These are phyloP conservation scores for Oropetium thomaeum DNA, from an alignment of 176 grass and related monocot species.

Conservation along the genomic window DNA sequence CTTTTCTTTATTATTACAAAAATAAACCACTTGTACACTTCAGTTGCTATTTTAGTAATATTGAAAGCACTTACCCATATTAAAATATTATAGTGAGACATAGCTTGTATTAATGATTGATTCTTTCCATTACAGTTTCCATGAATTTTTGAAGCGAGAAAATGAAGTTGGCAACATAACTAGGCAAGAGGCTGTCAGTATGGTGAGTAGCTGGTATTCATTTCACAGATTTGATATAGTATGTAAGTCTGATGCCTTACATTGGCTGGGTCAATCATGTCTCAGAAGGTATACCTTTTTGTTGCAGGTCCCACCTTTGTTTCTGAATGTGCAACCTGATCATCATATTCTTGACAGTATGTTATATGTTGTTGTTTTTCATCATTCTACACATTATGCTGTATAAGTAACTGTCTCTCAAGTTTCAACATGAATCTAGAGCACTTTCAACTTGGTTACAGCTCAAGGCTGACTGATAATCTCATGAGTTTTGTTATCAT, in stretches of 20 bases:
- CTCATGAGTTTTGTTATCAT: constrained; percentile 39
- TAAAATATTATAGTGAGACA: constrained; percentile 19
- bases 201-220: constrained; percentile 60
- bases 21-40: neutral
- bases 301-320: constrained; percentile 89
- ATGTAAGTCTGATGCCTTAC: constrained; percentile 28
- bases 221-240: neutral
- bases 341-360: constrained; percentile 98
- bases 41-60: neutral
- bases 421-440: neutral
- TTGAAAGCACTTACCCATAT: neutral
- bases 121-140: constrained; percentile 54
- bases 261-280: neutral
- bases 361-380: constrained; percentile 20
- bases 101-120: constrained; percentile 22
- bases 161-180: constrained; percentile 99
- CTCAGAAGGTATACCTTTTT: constrained; percentile 27
- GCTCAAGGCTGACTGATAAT: neutral
- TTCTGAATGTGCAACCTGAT: constrained; percentile 87
- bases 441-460: neutral
- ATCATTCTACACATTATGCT: neutral
- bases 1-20: neutral
- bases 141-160: constrained; percentile 96
- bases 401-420: neutral
- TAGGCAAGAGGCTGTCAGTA: constrained; percentile 99